phyloP scores from a whole-genome alignment of 495 filamentous ascomycete genomes.

The Trichoderma gamsii region DNA sequence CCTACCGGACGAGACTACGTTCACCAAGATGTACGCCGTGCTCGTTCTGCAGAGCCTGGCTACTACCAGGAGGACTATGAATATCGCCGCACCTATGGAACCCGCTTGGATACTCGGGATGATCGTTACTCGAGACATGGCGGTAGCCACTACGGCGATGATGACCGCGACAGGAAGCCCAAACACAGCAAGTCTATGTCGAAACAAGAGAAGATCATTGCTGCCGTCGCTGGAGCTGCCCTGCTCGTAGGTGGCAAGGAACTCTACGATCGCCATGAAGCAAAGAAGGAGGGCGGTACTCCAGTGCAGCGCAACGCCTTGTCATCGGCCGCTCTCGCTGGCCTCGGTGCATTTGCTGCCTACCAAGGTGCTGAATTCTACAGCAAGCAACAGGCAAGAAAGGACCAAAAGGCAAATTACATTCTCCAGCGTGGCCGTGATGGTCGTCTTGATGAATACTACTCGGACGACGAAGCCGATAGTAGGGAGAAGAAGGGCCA shows the following conservation, averaged over 20 bases:
- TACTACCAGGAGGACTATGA: constrained; percentile 40
- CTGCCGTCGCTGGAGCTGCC: constrained; percentile 47
- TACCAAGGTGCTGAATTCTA: constrained; percentile 51
- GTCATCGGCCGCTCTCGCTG: constrained; percentile 47
- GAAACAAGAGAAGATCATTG: constrained; percentile 55
- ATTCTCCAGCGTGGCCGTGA: constrained; percentile 37
- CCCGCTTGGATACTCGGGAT: constrained; percentile 25
- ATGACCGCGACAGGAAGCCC: constrained; percentile 34
- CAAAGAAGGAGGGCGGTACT: constrained; percentile 36
- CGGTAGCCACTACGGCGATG: constrained; percentile 34
- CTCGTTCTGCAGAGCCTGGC: constrained; percentile 43
- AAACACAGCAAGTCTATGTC: constrained; percentile 43
- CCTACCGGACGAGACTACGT: constrained; percentile 29
- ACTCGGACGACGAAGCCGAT: constrained; percentile 46
- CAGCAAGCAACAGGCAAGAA: constrained; percentile 44
- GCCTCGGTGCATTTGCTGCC: constrained; percentile 48
- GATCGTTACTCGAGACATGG: constrained; percentile 40
- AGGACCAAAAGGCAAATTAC: constrained; percentile 40
- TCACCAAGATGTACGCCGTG: constrained; percentile 47
- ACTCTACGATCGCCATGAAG: constrained; percentile 49
- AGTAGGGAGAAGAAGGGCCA: constrained; percentile 45
- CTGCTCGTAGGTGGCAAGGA: constrained; percentile 51
- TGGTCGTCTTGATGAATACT: constrained; percentile 42
- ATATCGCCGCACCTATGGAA: constrained; percentile 34
- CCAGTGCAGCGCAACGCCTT: constrained; percentile 44